A percentile compares a stretch with the other conserved stretches of the same genome.
These are phyloP conservation scores for Pleurotus platypus DNA, from an alignment of 768 basidiomycete genomes.

Conservation along the genomic window DNA sequence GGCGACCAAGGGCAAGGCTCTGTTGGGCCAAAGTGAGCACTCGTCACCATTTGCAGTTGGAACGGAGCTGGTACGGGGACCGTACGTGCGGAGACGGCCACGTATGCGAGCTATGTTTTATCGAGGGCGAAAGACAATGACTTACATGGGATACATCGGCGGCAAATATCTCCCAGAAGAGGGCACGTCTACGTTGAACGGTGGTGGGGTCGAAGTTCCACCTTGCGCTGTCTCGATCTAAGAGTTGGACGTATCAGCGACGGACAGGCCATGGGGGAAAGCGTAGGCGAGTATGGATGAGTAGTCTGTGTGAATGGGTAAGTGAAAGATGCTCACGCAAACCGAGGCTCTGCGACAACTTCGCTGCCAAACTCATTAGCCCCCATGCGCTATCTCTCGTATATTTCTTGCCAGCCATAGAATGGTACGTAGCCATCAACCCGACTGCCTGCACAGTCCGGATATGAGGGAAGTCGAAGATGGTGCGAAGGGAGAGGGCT, in stretches of 20 bases:
- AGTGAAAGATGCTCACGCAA: constrained; percentile 24
- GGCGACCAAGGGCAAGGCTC: constrained; percentile 37
- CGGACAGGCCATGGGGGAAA: neutral
- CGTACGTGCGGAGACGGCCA: too few relatives aligned
- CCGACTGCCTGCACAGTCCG: constrained; percentile 59
- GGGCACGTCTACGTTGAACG: constrained; percentile 29
- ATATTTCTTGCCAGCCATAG: constrained; percentile 48
- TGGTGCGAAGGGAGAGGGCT: constrained; percentile 44
- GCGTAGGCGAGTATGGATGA: neutral
- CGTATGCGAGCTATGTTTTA: neutral
- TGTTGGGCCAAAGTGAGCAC: constrained; percentile 8
- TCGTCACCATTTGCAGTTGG: neutral
- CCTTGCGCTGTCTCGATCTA: constrained; percentile 38
- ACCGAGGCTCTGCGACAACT: constrained; percentile 53
- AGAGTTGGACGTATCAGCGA: neutral
- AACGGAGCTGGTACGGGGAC: neutral
- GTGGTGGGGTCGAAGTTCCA: constrained; percentile 35
- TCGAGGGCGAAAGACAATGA: neutral
- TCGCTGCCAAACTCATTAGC: constrained; percentile 52
- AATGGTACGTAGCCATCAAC: constrained; percentile 54
- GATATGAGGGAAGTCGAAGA: constrained; percentile 53
- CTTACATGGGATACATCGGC: constrained; percentile 34
- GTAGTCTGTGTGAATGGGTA: neutral
- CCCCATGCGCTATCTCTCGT: constrained; percentile 48
- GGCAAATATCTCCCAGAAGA: constrained; percentile 38